phyloP scores from a whole-genome alignment of 2,329 filamentous ascomycete genomes.

The Ophiostoma australiae region DNA sequence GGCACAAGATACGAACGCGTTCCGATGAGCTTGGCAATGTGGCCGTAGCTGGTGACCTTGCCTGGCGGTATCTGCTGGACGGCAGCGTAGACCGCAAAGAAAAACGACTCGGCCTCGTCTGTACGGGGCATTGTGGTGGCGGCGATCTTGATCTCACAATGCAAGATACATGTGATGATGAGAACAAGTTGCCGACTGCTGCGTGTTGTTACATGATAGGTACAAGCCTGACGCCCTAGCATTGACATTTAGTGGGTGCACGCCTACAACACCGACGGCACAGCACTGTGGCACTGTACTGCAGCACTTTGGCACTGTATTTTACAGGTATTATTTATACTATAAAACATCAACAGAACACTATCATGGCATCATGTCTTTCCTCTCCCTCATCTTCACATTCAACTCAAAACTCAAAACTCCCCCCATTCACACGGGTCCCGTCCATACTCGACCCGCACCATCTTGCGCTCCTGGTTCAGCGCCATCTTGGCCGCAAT shows the following conservation, averaged over 20 bases:
- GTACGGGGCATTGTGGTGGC: slow-evolving; percentile 56
- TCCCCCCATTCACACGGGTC: slow-evolving; percentile 25
- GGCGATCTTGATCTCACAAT: not conserved
- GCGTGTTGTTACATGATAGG: not conserved
- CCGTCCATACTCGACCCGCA: slow-evolving; percentile 24
- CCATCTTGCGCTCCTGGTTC: slow-evolving; percentile 25
- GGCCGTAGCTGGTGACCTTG: slow-evolving; percentile 81
- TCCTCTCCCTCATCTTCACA: no score
- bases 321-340: not conserved
- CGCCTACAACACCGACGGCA: not conserved
- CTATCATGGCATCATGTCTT: no score
- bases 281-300: not conserved
- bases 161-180: not conserved
- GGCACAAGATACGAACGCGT: slow-evolving; percentile 48
- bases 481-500: slow-evolving; percentile 29
- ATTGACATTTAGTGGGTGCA: not conserved
- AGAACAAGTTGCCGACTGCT: not conserved
- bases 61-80: slow-evolving; percentile 80
- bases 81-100: slow-evolving; percentile 71
- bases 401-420: not conserved
- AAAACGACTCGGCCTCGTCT: slow-evolving; percentile 71
- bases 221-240: not conserved
- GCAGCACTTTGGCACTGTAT: not conserved
- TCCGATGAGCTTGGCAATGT: slow-evolving; percentile 68
- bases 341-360: no score